Evolutionary conservation across 2,329 filamentous ascomycete species (phyloP).

Genomic region (Penicillium sp.): DNA sequence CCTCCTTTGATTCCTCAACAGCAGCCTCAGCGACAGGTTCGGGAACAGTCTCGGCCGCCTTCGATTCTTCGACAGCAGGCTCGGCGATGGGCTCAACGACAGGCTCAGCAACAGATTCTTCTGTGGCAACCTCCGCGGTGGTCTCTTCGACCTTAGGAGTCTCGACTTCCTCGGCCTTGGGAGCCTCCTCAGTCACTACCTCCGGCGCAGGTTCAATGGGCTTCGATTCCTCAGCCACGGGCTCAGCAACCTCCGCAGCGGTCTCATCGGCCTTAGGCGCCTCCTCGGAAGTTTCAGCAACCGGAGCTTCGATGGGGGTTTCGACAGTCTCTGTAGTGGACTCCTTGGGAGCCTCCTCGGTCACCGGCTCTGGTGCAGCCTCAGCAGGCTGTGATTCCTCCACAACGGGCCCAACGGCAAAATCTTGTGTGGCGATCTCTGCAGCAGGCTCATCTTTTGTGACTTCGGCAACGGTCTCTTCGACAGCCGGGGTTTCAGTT

Average conservation of each 20-base stretch:
- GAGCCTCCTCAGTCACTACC: not conserved
- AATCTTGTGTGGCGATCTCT: constrained; percentile 7
- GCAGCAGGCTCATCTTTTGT: constrained; percentile 9
- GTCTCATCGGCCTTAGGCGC: constrained; percentile 23
- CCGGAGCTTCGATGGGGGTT: constrained; percentile 17
- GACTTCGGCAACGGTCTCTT: constrained; percentile 5
- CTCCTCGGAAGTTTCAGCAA: constrained; percentile 2
- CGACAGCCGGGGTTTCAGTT: not conserved
- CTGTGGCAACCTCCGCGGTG: not conserved
- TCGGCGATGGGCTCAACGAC: constrained; percentile 2
- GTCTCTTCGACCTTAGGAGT: not conserved
- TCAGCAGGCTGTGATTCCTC: constrained; percentile 4
- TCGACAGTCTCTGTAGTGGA: constrained; percentile 29
- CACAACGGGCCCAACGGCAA: constrained; percentile 8
- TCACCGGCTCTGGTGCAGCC: not conserved
- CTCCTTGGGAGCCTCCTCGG: not conserved
- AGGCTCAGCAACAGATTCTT: not conserved
- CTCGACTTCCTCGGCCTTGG: not conserved
- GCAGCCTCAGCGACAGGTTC: not conserved
- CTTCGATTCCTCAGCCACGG: not conserved
- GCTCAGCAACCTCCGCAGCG: constrained; percentile 1
- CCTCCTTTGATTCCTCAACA: not conserved
- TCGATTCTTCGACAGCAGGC: not conserved
- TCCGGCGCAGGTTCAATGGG: constrained; percentile 12
- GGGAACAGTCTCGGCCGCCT: constrained; percentile 8